These are phyloP conservation scores for Emmonsia crescens DNA, from an alignment of 2,329 filamentous ascomycete species.

Conservation along the genomic window DNA sequence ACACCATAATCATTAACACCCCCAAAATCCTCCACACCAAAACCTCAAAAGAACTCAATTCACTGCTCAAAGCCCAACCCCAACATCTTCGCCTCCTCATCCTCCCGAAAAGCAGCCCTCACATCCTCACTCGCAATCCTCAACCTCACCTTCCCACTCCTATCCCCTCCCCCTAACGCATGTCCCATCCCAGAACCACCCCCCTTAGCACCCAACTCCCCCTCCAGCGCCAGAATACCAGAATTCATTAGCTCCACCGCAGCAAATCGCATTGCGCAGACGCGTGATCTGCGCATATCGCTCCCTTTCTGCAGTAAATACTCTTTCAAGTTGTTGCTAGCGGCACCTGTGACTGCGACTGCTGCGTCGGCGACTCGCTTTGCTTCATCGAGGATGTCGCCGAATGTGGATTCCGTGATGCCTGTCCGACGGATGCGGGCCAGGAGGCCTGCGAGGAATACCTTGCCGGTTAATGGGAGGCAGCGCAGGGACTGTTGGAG, in stretches of 20 bases:
- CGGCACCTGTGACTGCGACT: conserved; percentile 38
- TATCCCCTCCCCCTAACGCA: conserved; percentile 59
- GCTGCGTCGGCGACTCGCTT: conserved; percentile 49
- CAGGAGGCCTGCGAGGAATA: conserved; percentile 74
- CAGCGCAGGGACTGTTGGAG: conserved; percentile 78
- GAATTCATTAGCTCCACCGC: conserved; percentile 77
- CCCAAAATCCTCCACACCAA: not conserved
- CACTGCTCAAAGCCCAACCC: conserved; percentile 43
- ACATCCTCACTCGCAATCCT: conserved; percentile 87
- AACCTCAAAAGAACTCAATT: not conserved
- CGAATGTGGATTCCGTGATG: conserved; percentile 74
- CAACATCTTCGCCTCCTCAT: conserved; percentile 72
- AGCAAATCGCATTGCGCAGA: conserved; percentile 56
- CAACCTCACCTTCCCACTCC: conserved; percentile 76
- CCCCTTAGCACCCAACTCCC: conserved; percentile 20
- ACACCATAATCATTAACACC: not conserved
- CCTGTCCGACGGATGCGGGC: conserved; percentile 71
- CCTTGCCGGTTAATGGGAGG: conserved; percentile 69
- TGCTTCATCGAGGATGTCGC: conserved; percentile 81
- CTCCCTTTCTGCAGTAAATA: conserved; percentile 41
- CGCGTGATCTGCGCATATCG: conserved; percentile 24
- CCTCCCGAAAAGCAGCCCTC: conserved; percentile 74
- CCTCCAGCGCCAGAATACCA: conserved; percentile 75
- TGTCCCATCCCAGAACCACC: conserved; percentile 19
- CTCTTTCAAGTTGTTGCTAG: conserved; percentile 47